A percentile compares a stretch with the other conserved stretches of the same genome.
phyloP scores from a whole-genome alignment of 441 rosid species.

The Syzygium malaccense region DNA sequence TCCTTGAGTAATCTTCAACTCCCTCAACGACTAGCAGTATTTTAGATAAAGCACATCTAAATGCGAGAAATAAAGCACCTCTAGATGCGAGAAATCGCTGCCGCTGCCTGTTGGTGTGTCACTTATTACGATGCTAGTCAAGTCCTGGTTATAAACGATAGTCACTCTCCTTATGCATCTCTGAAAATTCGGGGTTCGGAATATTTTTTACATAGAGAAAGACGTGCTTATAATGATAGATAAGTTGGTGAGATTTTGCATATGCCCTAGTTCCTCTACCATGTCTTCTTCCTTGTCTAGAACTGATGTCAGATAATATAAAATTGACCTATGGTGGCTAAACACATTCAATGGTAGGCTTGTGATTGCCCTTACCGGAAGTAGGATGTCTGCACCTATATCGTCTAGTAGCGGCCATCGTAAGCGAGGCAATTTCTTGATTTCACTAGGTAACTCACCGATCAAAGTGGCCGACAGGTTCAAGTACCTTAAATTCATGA shows the following conservation, averaged over 20 bases:
- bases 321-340: too few species aligned
- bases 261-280: neutral
- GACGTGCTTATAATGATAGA: neutral
- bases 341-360: neutral
- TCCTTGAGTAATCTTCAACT: too few species aligned
- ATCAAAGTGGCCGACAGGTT: neutral
- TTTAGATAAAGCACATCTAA: too few species aligned
- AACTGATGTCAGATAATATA: neutral
- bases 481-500: accelerated
- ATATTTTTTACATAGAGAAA: neutral
- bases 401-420: neutral
- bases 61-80: too few species aligned
- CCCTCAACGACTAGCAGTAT: too few species aligned
- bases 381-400: neutral
- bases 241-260: neutral
- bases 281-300: neutral
- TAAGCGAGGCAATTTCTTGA: neutral
- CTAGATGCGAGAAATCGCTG: neutral
- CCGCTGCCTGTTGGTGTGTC: neutral
- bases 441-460: accelerated
- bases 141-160: accelerated
- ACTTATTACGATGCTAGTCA: neutral
- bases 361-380: neutral
- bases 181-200: neutral
- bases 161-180: neutral